These are phyloP conservation scores for Wickerhamiella sorbophila DNA, from an alignment of 805 yeast species.

Conservation along the genomic window DNA sequence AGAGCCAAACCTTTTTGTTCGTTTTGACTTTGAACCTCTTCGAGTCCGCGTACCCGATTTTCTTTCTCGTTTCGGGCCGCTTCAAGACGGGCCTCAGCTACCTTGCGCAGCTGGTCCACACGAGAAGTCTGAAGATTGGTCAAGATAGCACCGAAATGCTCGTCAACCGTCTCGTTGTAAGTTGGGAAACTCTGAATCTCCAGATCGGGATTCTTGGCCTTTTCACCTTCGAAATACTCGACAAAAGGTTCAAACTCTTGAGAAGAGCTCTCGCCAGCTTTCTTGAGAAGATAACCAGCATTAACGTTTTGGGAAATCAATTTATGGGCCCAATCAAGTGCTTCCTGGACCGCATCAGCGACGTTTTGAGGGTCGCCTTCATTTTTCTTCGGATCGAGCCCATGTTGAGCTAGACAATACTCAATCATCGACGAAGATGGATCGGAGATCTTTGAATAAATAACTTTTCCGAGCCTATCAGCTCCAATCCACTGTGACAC, in stretches of 20 bases:
- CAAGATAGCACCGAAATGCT: slow-evolving; percentile 72
- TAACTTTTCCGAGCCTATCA: slow-evolving; percentile 41
- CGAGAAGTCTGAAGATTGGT: slow-evolving; percentile 62
- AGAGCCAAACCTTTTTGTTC: slow-evolving; percentile 59
- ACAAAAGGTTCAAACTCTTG: slow-evolving; percentile 19
- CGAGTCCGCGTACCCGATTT: slow-evolving; percentile 51
- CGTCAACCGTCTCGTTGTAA: slow-evolving; percentile 71
- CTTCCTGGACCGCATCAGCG: slow-evolving; percentile 18
- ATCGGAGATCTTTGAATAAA: slow-evolving; percentile 55
- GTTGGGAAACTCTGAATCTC: slow-evolving; percentile 32
- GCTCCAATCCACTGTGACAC: slow-evolving; percentile 13
- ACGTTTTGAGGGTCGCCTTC: slow-evolving; percentile 14
- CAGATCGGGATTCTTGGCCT: slow-evolving; percentile 24
- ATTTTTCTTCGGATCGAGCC: slow-evolving; percentile 34
- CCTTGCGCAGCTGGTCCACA: slow-evolving; percentile 41
- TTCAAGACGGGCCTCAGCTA: slow-evolving; percentile 59
- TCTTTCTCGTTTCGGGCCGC: slow-evolving; percentile 62
- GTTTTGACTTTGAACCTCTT: slow-evolving; percentile 47
- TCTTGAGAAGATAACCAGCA: slow-evolving; percentile 13
- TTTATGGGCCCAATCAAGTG: slow-evolving; percentile 21
- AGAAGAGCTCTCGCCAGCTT: slow-evolving; percentile 10
- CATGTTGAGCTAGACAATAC: slow-evolving; percentile 35
- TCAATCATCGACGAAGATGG: slow-evolving; percentile 68
- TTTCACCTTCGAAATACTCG: slow-evolving; percentile 27
- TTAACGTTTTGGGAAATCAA: slow-evolving; percentile 6